These are phyloP conservation scores for Sarocladium strictum DNA, from an alignment of 2,329 filamentous ascomycete genomes.

Conservation along the genomic window DNA sequence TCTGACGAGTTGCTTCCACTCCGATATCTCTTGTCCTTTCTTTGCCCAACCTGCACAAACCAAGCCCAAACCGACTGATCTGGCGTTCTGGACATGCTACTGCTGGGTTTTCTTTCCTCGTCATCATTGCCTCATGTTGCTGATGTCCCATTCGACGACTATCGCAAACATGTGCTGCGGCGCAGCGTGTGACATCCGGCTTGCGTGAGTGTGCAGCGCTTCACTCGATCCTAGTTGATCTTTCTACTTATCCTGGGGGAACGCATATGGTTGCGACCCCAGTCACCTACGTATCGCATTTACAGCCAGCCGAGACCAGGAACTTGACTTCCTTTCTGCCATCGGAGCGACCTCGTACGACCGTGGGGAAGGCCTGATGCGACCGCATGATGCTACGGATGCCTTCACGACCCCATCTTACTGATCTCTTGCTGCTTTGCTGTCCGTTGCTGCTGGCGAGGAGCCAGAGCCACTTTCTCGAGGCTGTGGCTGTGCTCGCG, in stretches of 20 bases:
- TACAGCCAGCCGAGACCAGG: neutral
- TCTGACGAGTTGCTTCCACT: conserved; percentile 4
- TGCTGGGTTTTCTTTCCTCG: neutral
- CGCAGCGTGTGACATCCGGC: neutral
- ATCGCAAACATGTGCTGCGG: neutral
- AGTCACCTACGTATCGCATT: neutral
- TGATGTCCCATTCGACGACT: neutral
- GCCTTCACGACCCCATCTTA: neutral
- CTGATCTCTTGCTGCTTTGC: neutral
- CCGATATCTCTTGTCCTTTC: conserved; percentile 4
- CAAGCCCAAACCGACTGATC: neutral
- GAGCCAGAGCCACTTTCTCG: neutral
- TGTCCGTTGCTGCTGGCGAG: neutral
- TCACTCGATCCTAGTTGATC: neutral
- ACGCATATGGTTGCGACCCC: conserved; percentile 7
- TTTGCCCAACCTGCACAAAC: neutral
- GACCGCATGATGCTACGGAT: neutral
- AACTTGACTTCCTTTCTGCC: neutral
- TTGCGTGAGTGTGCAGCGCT: neutral
- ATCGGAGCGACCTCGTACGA: neutral
- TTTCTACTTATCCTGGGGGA: conserved; percentile 4
- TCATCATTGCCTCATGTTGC: neutral
- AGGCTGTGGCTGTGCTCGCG: neutral
- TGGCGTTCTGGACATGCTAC: neutral
- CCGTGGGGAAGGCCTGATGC: neutral